Evolutionary conservation across 1,284 basidiomycete species (phyloP).

Genomic region (Leccinum subspadiceum): DNA sequence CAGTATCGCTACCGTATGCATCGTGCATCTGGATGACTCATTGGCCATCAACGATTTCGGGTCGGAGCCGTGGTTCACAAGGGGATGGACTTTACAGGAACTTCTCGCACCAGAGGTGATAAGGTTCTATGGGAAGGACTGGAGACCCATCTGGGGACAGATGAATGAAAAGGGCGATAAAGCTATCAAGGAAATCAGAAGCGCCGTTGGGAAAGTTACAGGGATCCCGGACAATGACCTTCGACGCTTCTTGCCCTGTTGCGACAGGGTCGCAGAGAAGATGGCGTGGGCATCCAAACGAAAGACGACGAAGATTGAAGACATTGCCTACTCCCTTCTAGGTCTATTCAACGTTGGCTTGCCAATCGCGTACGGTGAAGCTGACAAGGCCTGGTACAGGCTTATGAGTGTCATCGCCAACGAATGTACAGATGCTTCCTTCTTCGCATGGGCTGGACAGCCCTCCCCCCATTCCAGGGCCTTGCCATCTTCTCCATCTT

Average conservation of each 20-base stretch:
- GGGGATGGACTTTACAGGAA: constrained; percentile 25
- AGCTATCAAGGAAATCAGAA: constrained; percentile 17
- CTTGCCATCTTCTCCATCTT: constrained; percentile 16
- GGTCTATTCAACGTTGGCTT: constrained; percentile 21
- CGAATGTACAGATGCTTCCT: constrained; percentile 20
- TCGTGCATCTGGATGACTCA: constrained; percentile 18
- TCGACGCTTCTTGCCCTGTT: constrained; percentile 15
- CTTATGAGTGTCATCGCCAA: constrained; percentile 18
- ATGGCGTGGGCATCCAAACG: constrained; percentile 16
- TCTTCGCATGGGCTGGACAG: constrained; percentile 19
- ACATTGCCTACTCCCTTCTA: constrained; percentile 20
- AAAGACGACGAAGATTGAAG: constrained; percentile 17
- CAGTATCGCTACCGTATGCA: constrained; percentile 15
- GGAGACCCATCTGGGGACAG: constrained; percentile 15
- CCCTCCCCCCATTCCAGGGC: constrained; percentile 19
- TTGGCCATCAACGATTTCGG: constrained; percentile 12
- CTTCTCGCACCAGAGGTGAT: constrained; percentile 18
- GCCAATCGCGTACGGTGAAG: constrained; percentile 22
- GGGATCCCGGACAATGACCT: constrained; percentile 13
- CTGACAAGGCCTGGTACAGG: constrained; percentile 16
- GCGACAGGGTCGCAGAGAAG: constrained; percentile 17
- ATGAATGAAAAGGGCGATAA: constrained; percentile 8
- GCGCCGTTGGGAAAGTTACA: constrained; percentile 8
- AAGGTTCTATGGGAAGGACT: constrained; percentile 20
- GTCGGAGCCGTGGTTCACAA: constrained; percentile 18